phyloP scores from a whole-genome alignment of 1,139 yeast genomes.

The Petasospora fabianii region DNA sequence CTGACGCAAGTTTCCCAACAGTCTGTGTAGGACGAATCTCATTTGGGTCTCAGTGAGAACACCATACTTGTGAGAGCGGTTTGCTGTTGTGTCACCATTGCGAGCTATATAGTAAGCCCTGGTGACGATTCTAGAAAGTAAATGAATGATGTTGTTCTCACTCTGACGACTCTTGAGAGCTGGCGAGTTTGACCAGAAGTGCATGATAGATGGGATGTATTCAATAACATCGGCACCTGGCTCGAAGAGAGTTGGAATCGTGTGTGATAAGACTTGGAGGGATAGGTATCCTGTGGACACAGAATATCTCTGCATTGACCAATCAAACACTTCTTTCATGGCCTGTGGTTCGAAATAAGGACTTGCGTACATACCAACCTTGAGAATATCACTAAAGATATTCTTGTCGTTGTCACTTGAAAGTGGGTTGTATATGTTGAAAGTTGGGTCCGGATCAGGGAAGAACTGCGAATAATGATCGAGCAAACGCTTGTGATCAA shows the following conservation, averaged over 20 bases:
- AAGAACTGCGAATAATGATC: slow-evolving; percentile 43
- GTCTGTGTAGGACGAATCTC: slow-evolving; percentile 49
- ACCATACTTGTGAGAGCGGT: slow-evolving; percentile 43
- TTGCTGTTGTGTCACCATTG: slow-evolving; percentile 16
- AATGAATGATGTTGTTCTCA: slow-evolving; percentile 64
- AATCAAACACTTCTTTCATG: slow-evolving; percentile 33
- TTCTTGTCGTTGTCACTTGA: slow-evolving; percentile 32
- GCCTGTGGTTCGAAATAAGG: slow-evolving; percentile 35
- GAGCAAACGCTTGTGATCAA: slow-evolving; percentile 54
- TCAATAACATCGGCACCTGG: slow-evolving; percentile 30
- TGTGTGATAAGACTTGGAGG: slow-evolving; percentile 50
- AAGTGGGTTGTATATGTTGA: slow-evolving; percentile 31
- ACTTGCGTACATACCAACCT: slow-evolving; percentile 36
- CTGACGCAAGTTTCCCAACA: slow-evolving; percentile 44
- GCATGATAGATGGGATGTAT: slow-evolving; percentile 63
- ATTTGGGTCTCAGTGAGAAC: slow-evolving; percentile 61
- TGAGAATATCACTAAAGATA: slow-evolving; percentile 34
- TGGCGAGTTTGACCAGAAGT: slow-evolving; percentile 63
- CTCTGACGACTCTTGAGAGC: slow-evolving; percentile 53
- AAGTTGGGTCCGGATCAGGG: slow-evolving; percentile 43
- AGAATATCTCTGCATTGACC: slow-evolving; percentile 41
- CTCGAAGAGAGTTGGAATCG: slow-evolving; percentile 43
- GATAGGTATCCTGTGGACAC: slow-evolving; percentile 56
- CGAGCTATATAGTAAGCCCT: slow-evolving; percentile 34
- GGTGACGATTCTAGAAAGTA: slow-evolving; percentile 62